A percentile compares a stretch with the other conserved stretches of the same genome.
These are phyloP conservation scores for Pichia paraexigua DNA, from an alignment of 805 yeast genomes.

Conservation along the genomic window DNA sequence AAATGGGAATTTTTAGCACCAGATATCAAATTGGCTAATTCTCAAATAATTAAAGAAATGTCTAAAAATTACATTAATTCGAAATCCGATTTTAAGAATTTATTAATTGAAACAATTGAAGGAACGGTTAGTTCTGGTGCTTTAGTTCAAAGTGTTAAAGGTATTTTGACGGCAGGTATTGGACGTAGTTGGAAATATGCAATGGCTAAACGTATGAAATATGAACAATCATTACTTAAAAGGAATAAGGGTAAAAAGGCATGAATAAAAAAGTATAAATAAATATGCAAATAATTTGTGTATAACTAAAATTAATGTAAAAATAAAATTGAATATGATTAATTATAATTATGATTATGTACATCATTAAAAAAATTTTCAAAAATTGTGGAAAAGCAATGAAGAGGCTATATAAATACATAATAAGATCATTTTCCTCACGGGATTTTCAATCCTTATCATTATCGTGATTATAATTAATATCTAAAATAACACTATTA, in stretches of 20 bases:
- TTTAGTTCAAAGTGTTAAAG: constrained; percentile 68
- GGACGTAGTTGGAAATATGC: constrained; percentile 66
- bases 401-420: neutral
- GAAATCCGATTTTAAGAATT: neutral
- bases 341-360: neutral
- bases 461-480: neutral
- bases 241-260: neutral
- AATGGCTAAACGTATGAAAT: constrained; percentile 51
- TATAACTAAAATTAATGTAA: too few species aligned
- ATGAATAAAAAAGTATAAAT: neutral
- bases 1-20: constrained; percentile 30
- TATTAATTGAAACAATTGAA: constrained; percentile 30
- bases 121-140: constrained; percentile 65
- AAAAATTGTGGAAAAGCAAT: neutral
- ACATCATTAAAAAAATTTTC: neutral
- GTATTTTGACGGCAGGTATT: constrained; percentile 81
- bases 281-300: neutral
- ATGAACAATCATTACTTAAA: neutral
- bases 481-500: constrained; percentile 21
- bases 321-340: neutral
- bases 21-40: constrained; percentile 11
- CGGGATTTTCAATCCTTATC: too few species aligned
- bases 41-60: neutral
- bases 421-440: neutral
- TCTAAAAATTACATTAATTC: neutral